Conservation (phyloP, 176 grass and related monocot species). For the Elymus sibiricus region DNA sequence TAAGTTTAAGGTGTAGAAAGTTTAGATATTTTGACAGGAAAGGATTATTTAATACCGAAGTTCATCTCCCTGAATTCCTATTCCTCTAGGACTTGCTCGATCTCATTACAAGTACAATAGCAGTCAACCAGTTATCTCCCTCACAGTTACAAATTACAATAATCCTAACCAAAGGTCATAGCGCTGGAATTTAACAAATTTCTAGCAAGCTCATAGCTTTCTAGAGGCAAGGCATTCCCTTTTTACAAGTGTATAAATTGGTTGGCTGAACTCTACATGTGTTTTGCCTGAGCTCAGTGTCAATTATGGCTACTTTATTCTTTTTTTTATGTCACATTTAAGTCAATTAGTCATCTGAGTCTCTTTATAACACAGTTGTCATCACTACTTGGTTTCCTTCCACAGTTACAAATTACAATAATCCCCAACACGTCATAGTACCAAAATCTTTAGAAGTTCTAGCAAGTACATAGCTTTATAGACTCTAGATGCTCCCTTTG, state of each 20-base stretch:
- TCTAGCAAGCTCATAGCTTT: neutral
- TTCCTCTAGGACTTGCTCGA: too few relatives aligned
- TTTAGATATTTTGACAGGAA: neutral
- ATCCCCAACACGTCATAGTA: too few relatives aligned
- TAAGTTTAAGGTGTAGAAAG: neutral
- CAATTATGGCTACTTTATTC: neutral
- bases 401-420: too few relatives aligned
- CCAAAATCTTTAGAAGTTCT: neutral
- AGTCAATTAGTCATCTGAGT: neutral
- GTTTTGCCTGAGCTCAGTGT: neutral
- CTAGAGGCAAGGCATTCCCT: neutral
- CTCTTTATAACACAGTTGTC: neutral
- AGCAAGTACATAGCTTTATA: neutral
- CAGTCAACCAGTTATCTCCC: too few relatives aligned
- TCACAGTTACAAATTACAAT: too few relatives aligned
- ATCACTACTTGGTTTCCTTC: neutral
- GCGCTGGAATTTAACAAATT: neutral
- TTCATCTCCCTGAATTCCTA: too few relatives aligned
- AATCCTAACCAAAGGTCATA: too few relatives aligned
- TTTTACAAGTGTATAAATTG: neutral
- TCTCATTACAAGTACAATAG: too few relatives aligned
- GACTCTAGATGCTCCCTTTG: neutral
- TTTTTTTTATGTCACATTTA: neutral
- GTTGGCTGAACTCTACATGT: neutral
- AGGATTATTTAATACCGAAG: neutral